A percentile compares a stretch with the other conserved stretches of the same genome.
Evolutionary conservation across 1,139 yeast genomes (phyloP).

Genomic region (Meyerozyma carpophila): DNA sequence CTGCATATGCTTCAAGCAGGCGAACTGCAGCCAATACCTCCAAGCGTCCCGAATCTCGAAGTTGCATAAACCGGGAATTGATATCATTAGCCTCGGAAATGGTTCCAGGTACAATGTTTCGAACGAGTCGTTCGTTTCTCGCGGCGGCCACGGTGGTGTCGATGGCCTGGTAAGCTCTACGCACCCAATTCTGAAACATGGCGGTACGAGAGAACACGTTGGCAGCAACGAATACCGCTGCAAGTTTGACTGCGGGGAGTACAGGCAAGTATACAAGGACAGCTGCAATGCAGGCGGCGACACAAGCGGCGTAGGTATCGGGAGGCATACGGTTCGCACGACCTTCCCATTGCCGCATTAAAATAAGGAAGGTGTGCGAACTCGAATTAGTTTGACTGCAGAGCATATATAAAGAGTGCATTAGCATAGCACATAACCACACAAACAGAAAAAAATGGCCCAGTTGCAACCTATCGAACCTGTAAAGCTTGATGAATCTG

Average conservation of each 20-base stretch:
- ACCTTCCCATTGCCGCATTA: background rate
- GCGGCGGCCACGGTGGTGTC: background rate
- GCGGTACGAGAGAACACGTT: background rate
- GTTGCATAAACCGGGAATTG: constrained; percentile 3
- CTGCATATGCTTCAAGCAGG: constrained; percentile 44
- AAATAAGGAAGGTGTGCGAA: background rate
- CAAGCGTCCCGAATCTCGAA: constrained; percentile 5
- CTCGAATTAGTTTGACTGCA: background rate
- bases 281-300: background rate
- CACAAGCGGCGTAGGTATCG: background rate
- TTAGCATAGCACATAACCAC: background rate
- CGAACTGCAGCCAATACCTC: constrained; percentile 48
- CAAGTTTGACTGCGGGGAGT: background rate
- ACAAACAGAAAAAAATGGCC: background rate
- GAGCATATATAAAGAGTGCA: background rate
- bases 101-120: background rate
- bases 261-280: background rate
- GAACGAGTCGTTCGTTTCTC: background rate
- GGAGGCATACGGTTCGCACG: background rate
- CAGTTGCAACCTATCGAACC: constrained; percentile 21
- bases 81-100: background rate
- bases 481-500: constrained; percentile 38
- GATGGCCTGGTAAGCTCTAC: background rate
- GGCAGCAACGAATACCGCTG: background rate
- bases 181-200: constrained; percentile 4